phyloP scores from a whole-genome alignment of 2,329 filamentous ascomycete species.

The Stachybotrys elegans region DNA sequence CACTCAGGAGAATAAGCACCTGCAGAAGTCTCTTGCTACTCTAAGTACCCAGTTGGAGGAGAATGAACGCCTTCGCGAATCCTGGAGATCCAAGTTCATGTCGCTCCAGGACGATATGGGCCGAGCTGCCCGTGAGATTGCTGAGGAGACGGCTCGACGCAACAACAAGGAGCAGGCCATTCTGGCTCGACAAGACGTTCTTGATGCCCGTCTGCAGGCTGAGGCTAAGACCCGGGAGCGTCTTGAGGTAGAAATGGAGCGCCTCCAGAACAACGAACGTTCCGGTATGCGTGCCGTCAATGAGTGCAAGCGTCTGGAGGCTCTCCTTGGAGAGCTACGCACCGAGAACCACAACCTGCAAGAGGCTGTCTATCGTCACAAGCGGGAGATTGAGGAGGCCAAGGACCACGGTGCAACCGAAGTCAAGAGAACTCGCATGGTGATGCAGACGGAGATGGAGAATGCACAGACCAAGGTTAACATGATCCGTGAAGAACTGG shows the following conservation, averaged over 20 bases:
- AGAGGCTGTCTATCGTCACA: slow-evolving; percentile 60
- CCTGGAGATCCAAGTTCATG: slow-evolving; percentile 78
- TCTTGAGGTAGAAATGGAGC: slow-evolving; percentile 61
- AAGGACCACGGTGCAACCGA: slow-evolving; percentile 75
- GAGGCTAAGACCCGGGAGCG: slow-evolving; percentile 67
- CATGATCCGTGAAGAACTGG: slow-evolving; percentile 73
- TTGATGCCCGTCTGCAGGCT: slow-evolving; percentile 71
- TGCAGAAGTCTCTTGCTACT: slow-evolving; percentile 68
- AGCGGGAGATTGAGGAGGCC: slow-evolving; percentile 80
- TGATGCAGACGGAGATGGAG: slow-evolving; percentile 78
- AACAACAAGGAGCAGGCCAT: slow-evolving; percentile 75
- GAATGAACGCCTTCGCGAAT: slow-evolving; percentile 77
- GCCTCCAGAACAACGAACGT: slow-evolving; percentile 59
- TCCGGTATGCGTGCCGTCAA: slow-evolving; percentile 59
- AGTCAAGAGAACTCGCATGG: slow-evolving; percentile 71
- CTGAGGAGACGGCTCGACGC: slow-evolving; percentile 75
- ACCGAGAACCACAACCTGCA: slow-evolving; percentile 70
- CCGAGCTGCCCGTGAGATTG: slow-evolving; percentile 70
- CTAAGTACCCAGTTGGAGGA: slow-evolving; percentile 78
- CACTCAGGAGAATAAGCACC: slow-evolving; percentile 61
- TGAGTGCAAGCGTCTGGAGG: slow-evolving; percentile 57
- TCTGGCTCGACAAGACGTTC: slow-evolving; percentile 71
- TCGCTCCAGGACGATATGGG: slow-evolving; percentile 85
- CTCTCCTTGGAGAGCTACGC: slow-evolving; percentile 49
- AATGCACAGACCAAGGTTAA: slow-evolving; percentile 82